Evolutionary conservation across 2,329 filamentous ascomycete genomes (phyloP).

Genomic region (Aspergillus clavatus): DNA sequence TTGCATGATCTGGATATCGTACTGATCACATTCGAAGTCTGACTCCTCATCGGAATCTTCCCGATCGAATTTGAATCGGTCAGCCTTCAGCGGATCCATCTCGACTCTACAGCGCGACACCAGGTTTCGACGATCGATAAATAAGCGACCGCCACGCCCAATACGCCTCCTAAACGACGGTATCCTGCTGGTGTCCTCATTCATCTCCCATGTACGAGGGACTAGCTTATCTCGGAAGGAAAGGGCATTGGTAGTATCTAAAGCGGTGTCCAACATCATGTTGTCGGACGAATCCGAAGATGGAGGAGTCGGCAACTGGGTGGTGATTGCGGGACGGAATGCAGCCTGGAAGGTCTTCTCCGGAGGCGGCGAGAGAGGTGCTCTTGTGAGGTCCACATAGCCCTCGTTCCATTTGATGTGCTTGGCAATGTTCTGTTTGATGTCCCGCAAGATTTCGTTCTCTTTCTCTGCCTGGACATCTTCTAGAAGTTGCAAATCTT

Average conservation of each 20-base stretch:
- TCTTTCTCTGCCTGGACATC: conserved; percentile 78
- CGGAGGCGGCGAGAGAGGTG: conserved; percentile 73
- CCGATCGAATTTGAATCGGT: conserved; percentile 82
- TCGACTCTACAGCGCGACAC: conserved; percentile 48
- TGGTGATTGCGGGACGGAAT: conserved; percentile 65
- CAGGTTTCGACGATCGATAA: conserved; percentile 79
- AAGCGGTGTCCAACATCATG: conserved; percentile 30
- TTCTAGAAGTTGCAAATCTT: conserved; percentile 70
- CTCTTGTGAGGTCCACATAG: conserved; percentile 81
- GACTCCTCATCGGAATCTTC: conserved; percentile 75
- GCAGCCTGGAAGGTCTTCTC: conserved; percentile 58
- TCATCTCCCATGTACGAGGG: conserved; percentile 40
- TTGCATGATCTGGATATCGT: conserved; percentile 52
- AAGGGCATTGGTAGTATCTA: conserved; percentile 31
- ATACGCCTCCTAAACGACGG: conserved; percentile 78
- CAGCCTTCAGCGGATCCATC: conserved; percentile 48
- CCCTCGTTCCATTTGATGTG: conserved; percentile 89
- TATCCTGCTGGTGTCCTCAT: conserved; percentile 42
- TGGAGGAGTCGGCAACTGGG: conserved; percentile 56
- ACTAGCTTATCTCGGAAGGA: conserved; percentile 36
- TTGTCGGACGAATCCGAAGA: conserved; percentile 46
- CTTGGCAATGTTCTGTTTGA: conserved; percentile 81
- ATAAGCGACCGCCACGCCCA: conserved; percentile 76
- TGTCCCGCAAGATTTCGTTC: conserved; percentile 72
- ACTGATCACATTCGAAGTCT: conserved; percentile 70